These are phyloP conservation scores for Tetrapisispora phaffii DNA, from an alignment of 805 yeast genomes.

Conservation along the genomic window DNA sequence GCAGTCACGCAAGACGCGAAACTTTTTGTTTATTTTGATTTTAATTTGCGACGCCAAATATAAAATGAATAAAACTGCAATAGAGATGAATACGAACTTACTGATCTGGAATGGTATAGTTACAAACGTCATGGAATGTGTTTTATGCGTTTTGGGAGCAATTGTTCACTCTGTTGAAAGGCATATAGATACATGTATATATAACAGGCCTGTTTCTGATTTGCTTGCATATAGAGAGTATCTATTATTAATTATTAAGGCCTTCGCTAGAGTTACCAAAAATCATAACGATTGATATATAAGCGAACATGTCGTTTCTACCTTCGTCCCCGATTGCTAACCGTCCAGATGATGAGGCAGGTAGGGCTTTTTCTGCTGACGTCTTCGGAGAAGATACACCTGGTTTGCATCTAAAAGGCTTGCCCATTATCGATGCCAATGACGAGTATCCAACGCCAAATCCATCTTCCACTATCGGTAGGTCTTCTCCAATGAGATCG, in stretches of 20 bases:
- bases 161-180: no score
- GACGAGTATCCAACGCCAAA: conserved; percentile 57
- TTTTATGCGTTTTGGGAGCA: no score
- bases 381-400: neutral
- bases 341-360: neutral
- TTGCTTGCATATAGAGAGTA: no score
- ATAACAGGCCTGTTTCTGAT: no score
- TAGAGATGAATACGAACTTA: no score
- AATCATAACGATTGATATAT: no score
- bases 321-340: conserved; percentile 33
- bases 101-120: no score
- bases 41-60: neutral
- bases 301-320: conserved; percentile 23
- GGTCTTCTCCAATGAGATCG: conserved; percentile 28
- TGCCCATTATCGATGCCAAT: conserved; percentile 12
- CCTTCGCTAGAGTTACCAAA: no score
- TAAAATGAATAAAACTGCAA: no score
- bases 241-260: no score
- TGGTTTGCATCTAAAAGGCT: neutral
- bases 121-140: no score
- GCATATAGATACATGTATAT: no score
- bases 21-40: neutral
- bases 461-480: conserved; percentile 50
- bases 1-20: neutral
- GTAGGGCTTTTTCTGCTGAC: neutral